Evolutionary conservation across 1,284 basidiomycete genomes (phyloP), one percentile per base, ranked within the genome.

Genomic region (Farysia itapuensis): DNA sequence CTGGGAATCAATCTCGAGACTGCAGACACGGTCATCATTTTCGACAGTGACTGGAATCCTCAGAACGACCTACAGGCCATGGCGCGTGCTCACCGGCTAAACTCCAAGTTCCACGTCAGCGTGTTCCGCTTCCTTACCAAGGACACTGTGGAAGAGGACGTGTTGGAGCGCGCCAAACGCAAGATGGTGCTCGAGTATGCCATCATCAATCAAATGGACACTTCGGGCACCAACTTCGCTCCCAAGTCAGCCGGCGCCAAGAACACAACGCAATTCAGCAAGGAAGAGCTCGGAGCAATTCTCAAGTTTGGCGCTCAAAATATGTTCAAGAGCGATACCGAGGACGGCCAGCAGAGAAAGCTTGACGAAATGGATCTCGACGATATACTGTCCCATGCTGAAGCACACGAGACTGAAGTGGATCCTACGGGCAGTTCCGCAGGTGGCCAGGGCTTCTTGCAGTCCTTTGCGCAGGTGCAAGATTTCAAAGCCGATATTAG

Each of bases 151-250:
- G 95, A 98, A 78, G 95, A 98, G 79, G 94, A 98, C 72, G 89
- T 98, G 19, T 83, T 99, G 30, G 94, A 99, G 79, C 84, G 93
- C 32, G 95, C 95, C 15, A 94, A 95, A 83, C 89, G 93, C 81
- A 98, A 98, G 82, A 98, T 98, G 94, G 91, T 98, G 43, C 81
- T 99, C 64, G 95, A 99, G 79, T 97, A 98, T 81, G 95, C 94
- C 39, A 97, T 99, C 80, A 97, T 99, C 81, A 94, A 96, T 79
- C 94, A 98, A 80, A 96, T 98, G 87, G 95, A 99, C 80, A 99
- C 95, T 22, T 93, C 92, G 26, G 95, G 96, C 63, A 90, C 90
- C 35, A 91, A 97, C 79, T 85, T 98, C 61, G 88, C 69, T 33
- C 86, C 87, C 40, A 90, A 90, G 34, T n/a, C n/a, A n/a, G 53